Evolutionary conservation across 2,329 filamentous ascomycete species (phyloP).

Genomic region (Diaporthe sp.): DNA sequence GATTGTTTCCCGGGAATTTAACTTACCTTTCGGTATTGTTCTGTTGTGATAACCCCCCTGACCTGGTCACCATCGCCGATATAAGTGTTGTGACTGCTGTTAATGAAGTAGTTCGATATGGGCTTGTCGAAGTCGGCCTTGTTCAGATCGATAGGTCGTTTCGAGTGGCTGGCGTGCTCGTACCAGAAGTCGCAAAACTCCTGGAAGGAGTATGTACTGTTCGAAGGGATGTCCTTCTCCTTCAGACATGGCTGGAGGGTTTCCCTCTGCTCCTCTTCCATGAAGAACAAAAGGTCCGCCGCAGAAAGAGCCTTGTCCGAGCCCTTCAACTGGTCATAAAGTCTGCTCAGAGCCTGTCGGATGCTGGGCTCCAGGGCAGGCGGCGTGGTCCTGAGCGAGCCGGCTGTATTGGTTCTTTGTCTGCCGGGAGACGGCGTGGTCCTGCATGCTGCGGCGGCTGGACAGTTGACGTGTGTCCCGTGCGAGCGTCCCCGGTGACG

Average conservation of each 20-base stretch:
- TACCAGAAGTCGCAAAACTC: slow-evolving; percentile 65
- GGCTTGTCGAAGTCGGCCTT: slow-evolving; percentile 73
- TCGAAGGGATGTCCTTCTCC: slow-evolving; percentile 46
- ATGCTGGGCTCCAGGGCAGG: slow-evolving; percentile 14
- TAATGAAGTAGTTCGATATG: slow-evolving; percentile 92
- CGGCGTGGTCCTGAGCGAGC: neutral
- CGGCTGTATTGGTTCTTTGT: slow-evolving; percentile 15
- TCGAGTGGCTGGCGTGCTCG: slow-evolving; percentile 56
- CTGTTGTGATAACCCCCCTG: slow-evolving; percentile 79
- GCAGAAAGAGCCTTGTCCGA: slow-evolving; percentile 28
- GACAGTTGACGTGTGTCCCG: slow-evolving; percentile 25
- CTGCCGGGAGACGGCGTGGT: neutral
- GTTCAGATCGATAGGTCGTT: slow-evolving; percentile 54
- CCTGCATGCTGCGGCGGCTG: slow-evolving; percentile 13
- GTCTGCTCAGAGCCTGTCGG: slow-evolving; percentile 16
- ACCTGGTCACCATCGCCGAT: slow-evolving; percentile 86
- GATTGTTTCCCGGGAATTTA: slow-evolving; percentile 54
- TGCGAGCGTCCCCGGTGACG: slow-evolving; percentile 30
- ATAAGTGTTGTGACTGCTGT: slow-evolving; percentile 95
- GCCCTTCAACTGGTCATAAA: slow-evolving; percentile 33
- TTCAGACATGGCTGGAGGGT: slow-evolving; percentile 36
- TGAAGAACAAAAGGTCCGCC: slow-evolving; percentile 17
- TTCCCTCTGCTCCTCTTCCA: slow-evolving; percentile 26
- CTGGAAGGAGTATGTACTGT: slow-evolving; percentile 57
- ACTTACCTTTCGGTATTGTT: slow-evolving; percentile 75